Base-by-base conservation (phyloP, 305 asterid species). In the Fraxinus xanthoxyloides region DNA sequence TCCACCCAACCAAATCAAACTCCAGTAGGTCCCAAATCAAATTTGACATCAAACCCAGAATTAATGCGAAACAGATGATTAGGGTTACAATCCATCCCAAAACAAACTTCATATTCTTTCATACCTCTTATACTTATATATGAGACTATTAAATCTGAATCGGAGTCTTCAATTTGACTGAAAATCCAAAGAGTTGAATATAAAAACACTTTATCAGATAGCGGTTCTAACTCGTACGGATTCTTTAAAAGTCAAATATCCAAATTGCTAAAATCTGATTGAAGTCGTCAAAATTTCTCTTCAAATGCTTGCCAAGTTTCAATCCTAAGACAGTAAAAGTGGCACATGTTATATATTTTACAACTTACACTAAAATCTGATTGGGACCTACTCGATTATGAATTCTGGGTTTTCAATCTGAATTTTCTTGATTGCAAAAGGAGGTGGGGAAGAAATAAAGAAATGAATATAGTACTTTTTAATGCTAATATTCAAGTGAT, bases 31-130 rank as follows among this genome's bases (percentile, higher is more conserved):
- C 38, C 38, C 38, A 34, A 34, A 34, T 35, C 40, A 35, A 35
- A 35, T 9, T 35, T 35, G 40, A 35, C 40, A 35, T 35, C 40
- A 35, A 8, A 38, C 13, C 46, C 13, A 38, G 46, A 38, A 38
- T 38, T 38, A 93, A 94, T 15, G 97, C 94, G 15, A 93, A 86
- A 86, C 95, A 91, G 67, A 75, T 93, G 46, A 87, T 89, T 69
- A 93, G 92, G 97, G 97, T 91, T 84, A 79, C 56, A 54, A 40
- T 40, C 48, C 48, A 21, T 34, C 9, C 1, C 36, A 48, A 24
- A 36, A 21, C 30, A 23, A 61, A 23, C 28, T 7, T 1, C 7
- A 2, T 19, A 12, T 54, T 54, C 30, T 61, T 61, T 8, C 8
- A 5, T 7, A 23, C 30, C 30, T 19, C 61, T 51, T 48, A 4